Evolutionary conservation across 805 yeast species (phyloP).

Genomic region (Ogataea methanolica): DNA sequence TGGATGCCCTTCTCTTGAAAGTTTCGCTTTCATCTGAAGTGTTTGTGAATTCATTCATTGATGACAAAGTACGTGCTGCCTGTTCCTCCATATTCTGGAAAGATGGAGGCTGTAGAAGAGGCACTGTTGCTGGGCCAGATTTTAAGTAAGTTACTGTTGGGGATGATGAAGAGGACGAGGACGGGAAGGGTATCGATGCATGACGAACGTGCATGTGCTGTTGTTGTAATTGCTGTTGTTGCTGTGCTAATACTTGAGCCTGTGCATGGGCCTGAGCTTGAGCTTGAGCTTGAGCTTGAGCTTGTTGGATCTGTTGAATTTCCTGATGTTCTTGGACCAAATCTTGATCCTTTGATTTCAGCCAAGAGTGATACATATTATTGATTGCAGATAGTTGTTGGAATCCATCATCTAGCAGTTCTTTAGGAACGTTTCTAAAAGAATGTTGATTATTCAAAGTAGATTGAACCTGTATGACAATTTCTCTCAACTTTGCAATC

Average conservation of each 20-base stretch:
- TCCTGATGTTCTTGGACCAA: slow-evolving; percentile 1
- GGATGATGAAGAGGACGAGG: neutral
- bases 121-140: neutral
- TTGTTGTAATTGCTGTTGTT: slow-evolving; percentile 1
- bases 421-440: slow-evolving; percentile 13
- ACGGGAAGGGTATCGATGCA: slow-evolving; percentile 3
- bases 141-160: neutral
- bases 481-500: slow-evolving; percentile 10
- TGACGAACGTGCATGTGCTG: slow-evolving; percentile 3
- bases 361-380: slow-evolving; percentile 15
- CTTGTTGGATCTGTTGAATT: neutral
- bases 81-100: slow-evolving; percentile 24
- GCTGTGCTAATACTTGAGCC: neutral
- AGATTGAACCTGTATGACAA: slow-evolving; percentile 17
- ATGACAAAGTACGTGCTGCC: slow-evolving; percentile 25
- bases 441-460: slow-evolving; percentile 7
- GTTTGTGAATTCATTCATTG: slow-evolving; percentile 18
- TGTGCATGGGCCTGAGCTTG: neutral
- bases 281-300: neutral
- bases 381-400: slow-evolving; percentile 12
- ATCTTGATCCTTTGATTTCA: slow-evolving; percentile 12
- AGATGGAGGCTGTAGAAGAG: neutral
- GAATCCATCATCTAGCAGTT: slow-evolving; percentile 15
- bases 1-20: neutral
- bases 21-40: neutral